Percentiles rank a stretch among this genome's conserved stretches.
Conservation (phyloP, 169 alveolate species). For the Hammondia hammondi region DNA sequence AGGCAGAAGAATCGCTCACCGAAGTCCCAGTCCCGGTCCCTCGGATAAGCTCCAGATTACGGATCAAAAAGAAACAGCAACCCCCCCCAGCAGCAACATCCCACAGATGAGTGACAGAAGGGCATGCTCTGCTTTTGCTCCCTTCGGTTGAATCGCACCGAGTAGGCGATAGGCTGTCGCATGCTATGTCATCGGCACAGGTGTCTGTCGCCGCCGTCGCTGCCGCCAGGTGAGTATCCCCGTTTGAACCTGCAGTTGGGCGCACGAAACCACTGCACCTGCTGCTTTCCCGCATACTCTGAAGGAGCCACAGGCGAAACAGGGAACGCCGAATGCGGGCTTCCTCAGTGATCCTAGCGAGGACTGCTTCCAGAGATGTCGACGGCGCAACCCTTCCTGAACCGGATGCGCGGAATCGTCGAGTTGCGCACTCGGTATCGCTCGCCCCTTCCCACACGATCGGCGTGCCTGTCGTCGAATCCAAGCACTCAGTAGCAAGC, state of each 20-base stretch:
- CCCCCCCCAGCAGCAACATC: slow-evolving; percentile 18
- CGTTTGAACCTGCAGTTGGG: no score
- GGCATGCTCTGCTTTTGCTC: not conserved
- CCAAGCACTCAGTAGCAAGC: not conserved
- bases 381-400: not conserved
- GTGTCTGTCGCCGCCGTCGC: no score
- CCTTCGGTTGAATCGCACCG: not conserved
- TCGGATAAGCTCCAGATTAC: not conserved
- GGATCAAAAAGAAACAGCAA: not conserved
- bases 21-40: not conserved
- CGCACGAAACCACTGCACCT: no score
- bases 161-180: no score
- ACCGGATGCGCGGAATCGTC: not conserved
- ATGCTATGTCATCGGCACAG: no score
- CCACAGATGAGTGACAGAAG: not conserved
- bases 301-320: slow-evolving; percentile 25
- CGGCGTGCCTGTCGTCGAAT: not conserved
- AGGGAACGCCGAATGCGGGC: not conserved
- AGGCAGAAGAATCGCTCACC: not conserved
- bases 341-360: not conserved
- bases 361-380: not conserved
- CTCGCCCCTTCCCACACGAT: not conserved
- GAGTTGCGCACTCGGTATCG: not conserved
- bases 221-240: no score
- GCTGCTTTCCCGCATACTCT: not conserved